Base-by-base conservation (phyloP, 2,329 filamentous ascomycete genomes). In the Aspergillus viridinutans region DNA sequence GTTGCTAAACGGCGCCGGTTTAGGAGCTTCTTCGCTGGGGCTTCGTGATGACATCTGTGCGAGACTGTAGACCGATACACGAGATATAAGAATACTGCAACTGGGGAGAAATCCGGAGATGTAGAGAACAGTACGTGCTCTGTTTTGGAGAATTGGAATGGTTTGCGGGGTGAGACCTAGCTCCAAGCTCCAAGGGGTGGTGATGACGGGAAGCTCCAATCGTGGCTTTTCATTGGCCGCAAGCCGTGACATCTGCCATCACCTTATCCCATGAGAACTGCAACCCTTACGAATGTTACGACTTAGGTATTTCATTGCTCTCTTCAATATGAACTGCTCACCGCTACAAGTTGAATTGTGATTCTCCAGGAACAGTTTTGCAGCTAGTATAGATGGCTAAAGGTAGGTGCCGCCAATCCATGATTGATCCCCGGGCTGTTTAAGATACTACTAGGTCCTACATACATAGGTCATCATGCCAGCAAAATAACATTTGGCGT, bases 21-120 rank as follows among this genome's bases (percentile, higher is more conserved):
- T 59, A 29, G 59, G 54, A 48, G 52, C 57, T 51, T 52, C 59
- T 20, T 64, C 63, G 25, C 63, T 61, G 43, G 64, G 61, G 23
- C 53, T 61, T 10, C 54, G 61, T 6, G 67, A 67, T 32, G 62
- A 56, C 70, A 72, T 72, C 43, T 35, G 51, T 20, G 45, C 6
- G 26, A 7, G 21, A 23, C 14, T 45, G 43, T 35, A 25, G 10
- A 14, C 21, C 10, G 12, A 26, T 23, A 17, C 20, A 23, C 20
- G 10, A 7, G 26, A 25, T 21, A 7, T 47, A 25, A 23, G 9
- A 20, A 23, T 4, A 20, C 21, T 6, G 14, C 10, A 47, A 20
- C 12, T 6, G 4, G 6, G 43, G 12, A 14, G 43, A 14, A 47
- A 14, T 12, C 21, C 5, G 4, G 43, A 21, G 43, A 14, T 25